Conservation (phyloP, 1,284 basidiomycete genomes). For the Ustilago cynodontis region DNA sequence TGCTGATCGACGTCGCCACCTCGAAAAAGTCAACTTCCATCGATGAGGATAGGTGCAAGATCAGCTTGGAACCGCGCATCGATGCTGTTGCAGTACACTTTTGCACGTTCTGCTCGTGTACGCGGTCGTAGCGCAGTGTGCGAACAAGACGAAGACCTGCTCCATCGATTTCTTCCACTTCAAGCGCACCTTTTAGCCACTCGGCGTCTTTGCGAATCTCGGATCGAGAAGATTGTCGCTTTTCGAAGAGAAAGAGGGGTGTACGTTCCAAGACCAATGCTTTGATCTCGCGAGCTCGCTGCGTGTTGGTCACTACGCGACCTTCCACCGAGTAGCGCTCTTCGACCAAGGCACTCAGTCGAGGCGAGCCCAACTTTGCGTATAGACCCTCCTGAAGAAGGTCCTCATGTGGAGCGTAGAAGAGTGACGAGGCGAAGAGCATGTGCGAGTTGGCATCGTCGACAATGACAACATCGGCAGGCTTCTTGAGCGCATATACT, state of each 20-base stretch:
- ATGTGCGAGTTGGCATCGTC: slow-evolving; percentile 69
- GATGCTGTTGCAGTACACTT: slow-evolving; percentile 63
- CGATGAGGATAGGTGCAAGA: slow-evolving; percentile 81
- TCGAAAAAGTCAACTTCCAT: slow-evolving; percentile 90
- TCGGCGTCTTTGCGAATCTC: slow-evolving; percentile 77
- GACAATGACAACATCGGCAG: slow-evolving; percentile 67
- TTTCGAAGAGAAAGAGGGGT: slow-evolving; percentile 91
- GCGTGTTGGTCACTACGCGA: slow-evolving; percentile 65
- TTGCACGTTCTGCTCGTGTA: slow-evolving; percentile 59
- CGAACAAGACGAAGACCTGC: slow-evolving; percentile 62
- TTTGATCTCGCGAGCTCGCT: slow-evolving; percentile 57
- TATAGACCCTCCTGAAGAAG: slow-evolving; percentile 75
- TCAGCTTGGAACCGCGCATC: slow-evolving; percentile 74
- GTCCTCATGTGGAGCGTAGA: slow-evolving; percentile 90
- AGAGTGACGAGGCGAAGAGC: slow-evolving; percentile 71
- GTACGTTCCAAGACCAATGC: slow-evolving; percentile 83
- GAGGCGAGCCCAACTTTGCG: slow-evolving; percentile 74
- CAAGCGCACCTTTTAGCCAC: slow-evolving; percentile 81
- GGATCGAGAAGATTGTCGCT: slow-evolving; percentile 76
- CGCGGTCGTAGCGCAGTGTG: slow-evolving; percentile 53
- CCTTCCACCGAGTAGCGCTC: slow-evolving; percentile 79
- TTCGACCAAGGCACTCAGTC: slow-evolving; percentile 79
- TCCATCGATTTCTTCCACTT: slow-evolving; percentile 66
- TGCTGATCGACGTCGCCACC: slow-evolving; percentile 64
- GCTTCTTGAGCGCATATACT: slow-evolving; percentile 66